A percentile compares a stretch with the other conserved stretches of the same genome.
phyloP scores from a whole-genome alignment of 2,329 filamentous ascomycete species.

The Fragosphaeria purpurea region DNA sequence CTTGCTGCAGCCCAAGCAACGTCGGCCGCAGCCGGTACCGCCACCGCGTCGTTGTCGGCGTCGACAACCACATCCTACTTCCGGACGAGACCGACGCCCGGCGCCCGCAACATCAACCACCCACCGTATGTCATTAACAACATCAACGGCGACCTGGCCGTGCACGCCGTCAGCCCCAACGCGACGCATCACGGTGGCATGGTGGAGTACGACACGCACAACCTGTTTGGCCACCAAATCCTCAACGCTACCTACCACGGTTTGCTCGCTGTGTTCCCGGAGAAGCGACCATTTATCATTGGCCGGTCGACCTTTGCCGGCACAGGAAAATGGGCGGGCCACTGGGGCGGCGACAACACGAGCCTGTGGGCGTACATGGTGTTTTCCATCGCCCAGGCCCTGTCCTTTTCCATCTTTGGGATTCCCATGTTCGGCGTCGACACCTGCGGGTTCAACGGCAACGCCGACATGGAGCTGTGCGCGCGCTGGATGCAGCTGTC shows the following conservation, averaged over 20 bases:
- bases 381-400: constrained; percentile 45
- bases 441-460: constrained; percentile 64
- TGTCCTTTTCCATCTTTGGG: constrained; percentile 57
- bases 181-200: constrained; percentile 65
- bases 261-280: constrained; percentile 52
- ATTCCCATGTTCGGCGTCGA: constrained; percentile 62
- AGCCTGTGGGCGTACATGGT: constrained; percentile 49
- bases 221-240: constrained; percentile 65
- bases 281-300: constrained; percentile 71
- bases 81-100: constrained; percentile 51
- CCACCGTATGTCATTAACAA: constrained; percentile 72
- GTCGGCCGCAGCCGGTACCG: constrained; percentile 17
- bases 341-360: constrained; percentile 53
- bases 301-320: constrained; percentile 74
- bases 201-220: constrained; percentile 73
- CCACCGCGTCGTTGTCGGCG: constrained; percentile 9
- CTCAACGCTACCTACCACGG: constrained; percentile 67
- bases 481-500: constrained; percentile 66
- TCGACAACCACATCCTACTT: constrained; percentile 37
- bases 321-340: constrained; percentile 57
- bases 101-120: constrained; percentile 56
- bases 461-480: constrained; percentile 59
- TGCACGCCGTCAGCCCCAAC: constrained; percentile 65
- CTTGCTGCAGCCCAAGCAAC: constrained; percentile 30
- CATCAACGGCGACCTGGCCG: constrained; percentile 59